A percentile compares a stretch with the other conserved stretches of the same genome.
Conservation (phyloP, 2,329 filamentous ascomycete species). For the Diaporthe helianthi region DNA sequence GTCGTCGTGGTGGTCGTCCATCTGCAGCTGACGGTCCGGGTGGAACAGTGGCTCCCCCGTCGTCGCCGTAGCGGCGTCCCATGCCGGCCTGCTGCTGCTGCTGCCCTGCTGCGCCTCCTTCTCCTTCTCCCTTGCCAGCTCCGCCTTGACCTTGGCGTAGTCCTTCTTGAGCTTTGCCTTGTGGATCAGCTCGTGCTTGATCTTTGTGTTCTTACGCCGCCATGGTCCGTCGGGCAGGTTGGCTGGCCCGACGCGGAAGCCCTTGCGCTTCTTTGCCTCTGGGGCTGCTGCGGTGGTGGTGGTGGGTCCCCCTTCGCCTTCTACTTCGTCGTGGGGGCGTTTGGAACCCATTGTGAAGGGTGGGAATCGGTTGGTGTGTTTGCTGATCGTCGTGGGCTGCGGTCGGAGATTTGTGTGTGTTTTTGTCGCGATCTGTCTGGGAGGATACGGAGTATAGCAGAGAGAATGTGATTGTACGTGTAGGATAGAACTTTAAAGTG, state of each 20-base stretch:
- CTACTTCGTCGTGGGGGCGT: conserved; percentile 55
- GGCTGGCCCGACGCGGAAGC: conserved; percentile 85
- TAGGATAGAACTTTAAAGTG: conserved; percentile 2
- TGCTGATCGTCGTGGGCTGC: background rate
- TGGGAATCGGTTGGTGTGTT: too few relatives aligned
- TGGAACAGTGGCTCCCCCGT: conserved; percentile 43
- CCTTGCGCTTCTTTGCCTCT: conserved; percentile 65
- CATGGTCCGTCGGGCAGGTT: conserved; percentile 92
- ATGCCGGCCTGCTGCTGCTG: conserved; percentile 33
- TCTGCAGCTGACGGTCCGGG: conserved; percentile 1
- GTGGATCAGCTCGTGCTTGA: conserved; percentile 87
- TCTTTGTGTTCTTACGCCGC: conserved; percentile 81
- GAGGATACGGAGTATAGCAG: background rate
- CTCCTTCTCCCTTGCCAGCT: conserved; percentile 42
- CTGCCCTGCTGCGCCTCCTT: conserved; percentile 30
- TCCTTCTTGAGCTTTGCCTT: conserved; percentile 94
- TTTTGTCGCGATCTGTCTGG: background rate
- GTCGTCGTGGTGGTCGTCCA: background rate
- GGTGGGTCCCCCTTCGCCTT: conserved; percentile 48
- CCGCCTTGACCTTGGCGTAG: conserved; percentile 84
- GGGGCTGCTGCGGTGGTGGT: conserved; percentile 44
- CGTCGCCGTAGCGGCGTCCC: conserved; percentile 12
- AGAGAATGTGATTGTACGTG: background rate
- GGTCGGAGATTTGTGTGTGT: too few relatives aligned
- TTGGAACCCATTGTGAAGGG: conserved; percentile 62